These are phyloP conservation scores for Chaetomiaceae sp. DNA, from an alignment of 2,329 filamentous ascomycete species.

Conservation along the genomic window DNA sequence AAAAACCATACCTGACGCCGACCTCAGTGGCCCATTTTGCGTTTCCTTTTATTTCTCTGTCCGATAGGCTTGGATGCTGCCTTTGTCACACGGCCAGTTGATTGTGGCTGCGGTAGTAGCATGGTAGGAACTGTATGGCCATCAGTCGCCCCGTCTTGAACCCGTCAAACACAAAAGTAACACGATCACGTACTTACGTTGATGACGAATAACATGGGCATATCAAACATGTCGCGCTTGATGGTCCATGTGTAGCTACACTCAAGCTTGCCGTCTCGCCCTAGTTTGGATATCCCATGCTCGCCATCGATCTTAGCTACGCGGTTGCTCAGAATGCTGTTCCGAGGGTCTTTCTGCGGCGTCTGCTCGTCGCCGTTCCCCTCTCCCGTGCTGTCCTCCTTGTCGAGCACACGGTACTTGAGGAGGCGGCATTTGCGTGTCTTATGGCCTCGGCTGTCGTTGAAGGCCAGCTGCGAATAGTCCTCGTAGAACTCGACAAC, in stretches of 20 bases:
- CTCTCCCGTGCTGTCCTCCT: slow-evolving; percentile 35
- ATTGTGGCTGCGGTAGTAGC: slow-evolving; percentile 56
- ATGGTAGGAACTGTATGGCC: slow-evolving; percentile 49
- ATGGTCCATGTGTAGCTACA: slow-evolving; percentile 97
- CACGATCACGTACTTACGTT: slow-evolving; percentile 64
- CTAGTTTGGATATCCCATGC: slow-evolving; percentile 75
- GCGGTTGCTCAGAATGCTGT: slow-evolving; percentile 53
- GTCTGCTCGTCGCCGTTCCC: slow-evolving; percentile 30
- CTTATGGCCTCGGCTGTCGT: slow-evolving; percentile 80
- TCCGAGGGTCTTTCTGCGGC: slow-evolving; percentile 44
- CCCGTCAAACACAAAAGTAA: not conserved
- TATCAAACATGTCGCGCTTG: slow-evolving; percentile 94
- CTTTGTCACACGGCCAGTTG: slow-evolving; percentile 52
- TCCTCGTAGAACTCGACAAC: slow-evolving; percentile 95
- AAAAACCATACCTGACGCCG: too few relatives aligned
- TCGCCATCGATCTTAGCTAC: slow-evolving; percentile 64
- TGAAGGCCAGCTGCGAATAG: slow-evolving; percentile 87
- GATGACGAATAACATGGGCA: slow-evolving; percentile 97
- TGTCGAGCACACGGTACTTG: slow-evolving; percentile 78
- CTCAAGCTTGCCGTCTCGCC: slow-evolving; percentile 85
- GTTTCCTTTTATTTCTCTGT: slow-evolving; percentile 10
- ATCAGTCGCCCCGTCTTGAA: slow-evolving; percentile 23
- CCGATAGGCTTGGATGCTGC: not conserved
- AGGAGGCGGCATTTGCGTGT: slow-evolving; percentile 80
- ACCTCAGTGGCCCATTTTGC: slow-evolving; percentile 7